These are phyloP conservation scores for Brassica rapa DNA, from an alignment of 345 rosid species.

Conservation along the genomic window DNA sequence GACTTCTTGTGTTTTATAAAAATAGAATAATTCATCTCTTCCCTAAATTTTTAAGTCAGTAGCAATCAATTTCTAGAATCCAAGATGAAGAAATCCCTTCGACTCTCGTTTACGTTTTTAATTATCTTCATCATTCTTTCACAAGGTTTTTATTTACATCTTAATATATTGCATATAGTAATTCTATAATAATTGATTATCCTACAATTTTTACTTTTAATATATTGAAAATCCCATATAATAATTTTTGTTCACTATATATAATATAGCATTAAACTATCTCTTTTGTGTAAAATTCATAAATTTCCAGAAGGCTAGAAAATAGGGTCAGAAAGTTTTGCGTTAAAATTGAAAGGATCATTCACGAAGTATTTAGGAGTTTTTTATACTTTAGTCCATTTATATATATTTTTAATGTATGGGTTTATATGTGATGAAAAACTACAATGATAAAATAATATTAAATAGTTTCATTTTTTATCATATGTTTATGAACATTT, in stretches of 20 bases:
- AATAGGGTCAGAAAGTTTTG: not conserved
- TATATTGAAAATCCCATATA: not conserved
- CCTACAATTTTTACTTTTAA: not conserved
- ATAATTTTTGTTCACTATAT: not conserved
- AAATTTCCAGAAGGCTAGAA: not conserved
- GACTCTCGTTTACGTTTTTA: not conserved
- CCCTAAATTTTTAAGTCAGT: not conserved
- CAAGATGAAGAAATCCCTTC: not conserved
- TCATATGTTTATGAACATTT: not conserved
- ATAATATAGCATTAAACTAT: not conserved
- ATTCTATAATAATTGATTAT: not conserved
- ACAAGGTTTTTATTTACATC: not conserved
- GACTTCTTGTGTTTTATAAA: not conserved
- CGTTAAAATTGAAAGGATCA: not conserved
- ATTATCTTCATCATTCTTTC: not conserved
- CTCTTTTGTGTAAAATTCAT: not conserved
- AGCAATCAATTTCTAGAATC: not conserved
- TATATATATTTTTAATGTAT: not conserved
- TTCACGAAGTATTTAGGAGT: not conserved
- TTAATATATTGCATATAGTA: not conserved
- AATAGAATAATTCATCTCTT: not conserved
- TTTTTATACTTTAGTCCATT: not conserved
- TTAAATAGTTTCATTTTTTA: too few relatives aligned
- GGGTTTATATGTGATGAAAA: not conserved
- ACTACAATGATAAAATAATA: not conserved